Evolutionary conservation across 2,329 filamentous ascomycete genomes (phyloP).

Genomic region (Aspergillus ochraceoroseus): DNA sequence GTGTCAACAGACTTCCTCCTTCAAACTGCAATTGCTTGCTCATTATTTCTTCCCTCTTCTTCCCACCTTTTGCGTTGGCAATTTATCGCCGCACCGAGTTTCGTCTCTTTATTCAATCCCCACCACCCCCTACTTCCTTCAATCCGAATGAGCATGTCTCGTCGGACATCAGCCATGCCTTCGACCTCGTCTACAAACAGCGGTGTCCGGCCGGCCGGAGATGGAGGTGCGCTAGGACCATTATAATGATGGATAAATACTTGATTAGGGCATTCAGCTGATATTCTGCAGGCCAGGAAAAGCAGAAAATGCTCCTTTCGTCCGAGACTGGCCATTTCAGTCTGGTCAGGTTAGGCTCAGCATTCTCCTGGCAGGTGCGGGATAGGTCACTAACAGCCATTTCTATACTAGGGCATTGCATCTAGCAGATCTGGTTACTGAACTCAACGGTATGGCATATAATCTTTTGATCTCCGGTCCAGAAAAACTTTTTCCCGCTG

Average conservation of each 20-base stretch:
- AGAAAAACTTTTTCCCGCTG: constrained; percentile 13
- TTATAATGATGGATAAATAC: constrained; percentile 4
- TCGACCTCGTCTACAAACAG: constrained; percentile 29
- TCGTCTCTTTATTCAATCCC: neutral
- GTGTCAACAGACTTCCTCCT: constrained; percentile 30
- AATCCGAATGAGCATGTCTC: constrained; percentile 35
- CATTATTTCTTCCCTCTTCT: constrained; percentile 14
- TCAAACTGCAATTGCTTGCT: constrained; percentile 23
- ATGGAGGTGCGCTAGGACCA: constrained; percentile 32
- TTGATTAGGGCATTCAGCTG: constrained; percentile 8
- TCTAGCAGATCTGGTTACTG: constrained; percentile 49
- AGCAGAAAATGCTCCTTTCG: constrained; percentile 48
- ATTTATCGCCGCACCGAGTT: constrained; percentile 1
- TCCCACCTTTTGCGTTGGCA: constrained; percentile 4
- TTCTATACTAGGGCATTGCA: constrained; percentile 41
- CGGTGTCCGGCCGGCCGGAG: constrained; percentile 27
- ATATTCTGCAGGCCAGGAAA: constrained; percentile 41
- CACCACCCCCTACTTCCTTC: constrained; percentile 4
- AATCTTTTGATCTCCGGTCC: neutral
- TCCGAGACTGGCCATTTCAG: constrained; percentile 49
- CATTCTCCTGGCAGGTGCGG: constrained; percentile 1
- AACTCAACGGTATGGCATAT: constrained; percentile 43
- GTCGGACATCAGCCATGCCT: constrained; percentile 36
- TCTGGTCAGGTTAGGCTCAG: constrained; percentile 43
- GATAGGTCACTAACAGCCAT: constrained; percentile 14